phyloP scores from a whole-genome alignment of 257 asterid genomes.

The Rehmannia glutinosa region DNA sequence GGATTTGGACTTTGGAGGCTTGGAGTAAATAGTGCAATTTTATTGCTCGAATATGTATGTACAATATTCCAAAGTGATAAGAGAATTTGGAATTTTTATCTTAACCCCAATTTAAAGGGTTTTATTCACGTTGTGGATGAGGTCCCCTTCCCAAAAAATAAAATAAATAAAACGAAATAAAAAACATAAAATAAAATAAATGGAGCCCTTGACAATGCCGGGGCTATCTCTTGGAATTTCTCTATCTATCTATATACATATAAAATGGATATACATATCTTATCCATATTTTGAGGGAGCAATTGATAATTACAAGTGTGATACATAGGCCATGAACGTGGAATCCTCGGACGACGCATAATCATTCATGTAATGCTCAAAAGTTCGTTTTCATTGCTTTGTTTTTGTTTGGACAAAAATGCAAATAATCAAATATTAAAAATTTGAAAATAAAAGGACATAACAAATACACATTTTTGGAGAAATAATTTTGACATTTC shows the following conservation, averaged over 20 bases:
- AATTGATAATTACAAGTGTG: slow-evolving; percentile 19
- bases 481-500: not conserved
- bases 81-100: slow-evolving; percentile 6
- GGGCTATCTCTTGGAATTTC: too few relatives aligned
- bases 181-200: too few relatives aligned
- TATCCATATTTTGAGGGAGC: slow-evolving; percentile 1
- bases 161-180: too few relatives aligned
- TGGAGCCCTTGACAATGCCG: too few relatives aligned
- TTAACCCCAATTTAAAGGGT: not conserved
- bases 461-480: not conserved
- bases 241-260: not conserved
- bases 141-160: too few relatives aligned
- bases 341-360: slow-evolving; percentile 17
- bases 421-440: not conserved
- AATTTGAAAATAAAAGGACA: not conserved
- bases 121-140: slow-evolving; percentile 5
- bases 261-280: not conserved
- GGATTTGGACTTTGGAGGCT: too few relatives aligned
- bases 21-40: not conserved
- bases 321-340: slow-evolving; percentile 23
- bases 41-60: not conserved
- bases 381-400: slow-evolving; percentile 6
- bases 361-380: slow-evolving; percentile 1
- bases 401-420: not conserved
- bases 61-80: slow-evolving; percentile 15